These are phyloP conservation scores for Nicotiana undulata DNA, from an alignment of 257 asterid species.

Conservation along the genomic window DNA sequence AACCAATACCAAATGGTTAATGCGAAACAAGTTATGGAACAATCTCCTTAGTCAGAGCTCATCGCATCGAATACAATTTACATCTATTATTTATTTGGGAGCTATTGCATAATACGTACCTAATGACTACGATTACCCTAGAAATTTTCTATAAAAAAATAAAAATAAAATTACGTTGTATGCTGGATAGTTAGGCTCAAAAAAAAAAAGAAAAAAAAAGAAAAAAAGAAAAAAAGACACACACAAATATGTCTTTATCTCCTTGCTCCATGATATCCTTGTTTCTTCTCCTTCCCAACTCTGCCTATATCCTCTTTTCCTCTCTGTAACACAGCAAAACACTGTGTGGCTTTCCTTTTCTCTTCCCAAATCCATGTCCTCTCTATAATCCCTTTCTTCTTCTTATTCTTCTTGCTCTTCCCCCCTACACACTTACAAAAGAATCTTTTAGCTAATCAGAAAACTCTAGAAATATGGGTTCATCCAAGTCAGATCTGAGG, in stretches of 20 bases:
- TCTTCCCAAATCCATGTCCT: neutral
- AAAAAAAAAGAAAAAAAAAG: neutral
- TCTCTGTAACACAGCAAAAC: neutral
- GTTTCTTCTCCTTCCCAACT: neutral
- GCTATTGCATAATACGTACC: too few species aligned
- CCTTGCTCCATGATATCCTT: neutral
- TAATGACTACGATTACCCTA: too few species aligned
- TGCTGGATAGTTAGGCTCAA: too few species aligned
- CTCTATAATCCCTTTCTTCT: neutral
- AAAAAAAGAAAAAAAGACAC: neutral
- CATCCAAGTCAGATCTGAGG: conserved; percentile 50
- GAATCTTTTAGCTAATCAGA: too few species aligned
- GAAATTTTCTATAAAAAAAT: too few species aligned
- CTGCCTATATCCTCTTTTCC: neutral
- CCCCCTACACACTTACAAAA: neutral
- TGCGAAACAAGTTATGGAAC: too few species aligned
- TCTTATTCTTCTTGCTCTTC: neutral
- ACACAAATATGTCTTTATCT: neutral
- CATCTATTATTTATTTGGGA: too few species aligned
- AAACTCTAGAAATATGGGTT: conserved; percentile 21
- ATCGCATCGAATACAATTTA: too few species aligned
- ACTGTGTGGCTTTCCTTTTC: neutral
- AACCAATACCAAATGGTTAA: too few species aligned
- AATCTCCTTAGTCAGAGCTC: too few species aligned
- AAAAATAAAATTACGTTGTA: too few species aligned